phyloP scores from a whole-genome alignment of 2,329 filamentous ascomycete genomes.

The Botrytis squamosa region DNA sequence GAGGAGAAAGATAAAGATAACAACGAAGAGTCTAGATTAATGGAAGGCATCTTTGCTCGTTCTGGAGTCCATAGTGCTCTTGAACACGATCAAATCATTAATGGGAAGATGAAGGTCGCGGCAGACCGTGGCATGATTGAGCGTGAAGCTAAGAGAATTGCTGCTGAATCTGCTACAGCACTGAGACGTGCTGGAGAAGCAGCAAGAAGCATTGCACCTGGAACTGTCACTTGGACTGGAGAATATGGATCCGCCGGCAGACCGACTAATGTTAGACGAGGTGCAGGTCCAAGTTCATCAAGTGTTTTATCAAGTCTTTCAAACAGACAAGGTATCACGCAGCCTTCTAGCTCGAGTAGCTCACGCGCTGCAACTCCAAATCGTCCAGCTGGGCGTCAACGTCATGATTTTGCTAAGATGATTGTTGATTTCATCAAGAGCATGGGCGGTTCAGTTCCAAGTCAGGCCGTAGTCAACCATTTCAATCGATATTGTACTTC shows the following conservation, averaged over 20 bases:
- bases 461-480: slow-evolving; percentile 84
- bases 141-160: slow-evolving; percentile 76
- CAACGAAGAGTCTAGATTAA: slow-evolving; percentile 70
- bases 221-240: slow-evolving; percentile 92
- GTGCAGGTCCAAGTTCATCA: slow-evolving; percentile 53
- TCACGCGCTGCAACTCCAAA: slow-evolving; percentile 50
- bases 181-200: slow-evolving; percentile 71
- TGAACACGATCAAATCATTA: slow-evolving; percentile 89
- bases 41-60: slow-evolving; percentile 84
- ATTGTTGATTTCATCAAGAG: slow-evolving; percentile 77
- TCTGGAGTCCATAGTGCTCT: slow-evolving; percentile 87
- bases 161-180: slow-evolving; percentile 72
- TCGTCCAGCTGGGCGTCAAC: slow-evolving; percentile 42
- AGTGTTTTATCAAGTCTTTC: slow-evolving; percentile 57
- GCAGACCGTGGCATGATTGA: slow-evolving; percentile 78
- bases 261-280: slow-evolving; percentile 51
- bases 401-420: slow-evolving; percentile 64
- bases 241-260: slow-evolving; percentile 75
- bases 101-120: slow-evolving; percentile 66
- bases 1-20: slow-evolving; percentile 42
- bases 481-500: slow-evolving; percentile 80
- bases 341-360: slow-evolving; percentile 43
- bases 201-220: slow-evolving; percentile 71
- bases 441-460: slow-evolving; percentile 76
- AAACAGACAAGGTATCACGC: slow-evolving; percentile 48